phyloP scores from a whole-genome alignment of 31 red algal genomes.

The Endocladia muricata region DNA sequence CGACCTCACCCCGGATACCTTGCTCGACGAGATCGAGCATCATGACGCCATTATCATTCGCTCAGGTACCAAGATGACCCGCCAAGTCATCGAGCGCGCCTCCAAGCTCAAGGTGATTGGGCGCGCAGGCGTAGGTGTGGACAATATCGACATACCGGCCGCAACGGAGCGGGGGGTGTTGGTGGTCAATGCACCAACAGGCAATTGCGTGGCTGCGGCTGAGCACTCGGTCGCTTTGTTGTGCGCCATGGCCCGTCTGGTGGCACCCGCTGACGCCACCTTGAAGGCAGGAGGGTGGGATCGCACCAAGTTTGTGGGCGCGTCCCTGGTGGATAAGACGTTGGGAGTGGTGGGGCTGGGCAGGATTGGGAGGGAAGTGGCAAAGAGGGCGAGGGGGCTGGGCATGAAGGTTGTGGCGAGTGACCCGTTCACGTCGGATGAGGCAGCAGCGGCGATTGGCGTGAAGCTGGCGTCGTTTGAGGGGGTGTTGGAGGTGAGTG shows the following conservation, averaged over 20 bases:
- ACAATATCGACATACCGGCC: slow-evolving; percentile 95
- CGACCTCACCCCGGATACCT: slow-evolving; percentile 81
- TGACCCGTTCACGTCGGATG: slow-evolving; percentile 91
- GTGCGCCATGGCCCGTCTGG: slow-evolving; percentile 48
- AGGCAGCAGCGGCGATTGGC: slow-evolving; percentile 76
- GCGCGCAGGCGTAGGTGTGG: slow-evolving; percentile 98
- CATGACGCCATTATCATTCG: slow-evolving; percentile 98
- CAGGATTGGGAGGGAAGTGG: slow-evolving; percentile 94
- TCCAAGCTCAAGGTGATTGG: slow-evolving; percentile 92
- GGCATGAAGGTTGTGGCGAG: slow-evolving; percentile 95
- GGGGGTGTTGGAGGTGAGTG: slow-evolving; percentile 39
- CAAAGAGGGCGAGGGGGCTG: slow-evolving; percentile 72
- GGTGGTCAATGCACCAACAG: slow-evolving; percentile 98
- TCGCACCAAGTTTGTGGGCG: slow-evolving; percentile 79
- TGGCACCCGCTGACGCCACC: slow-evolving; percentile 78
- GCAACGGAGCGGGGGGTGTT: slow-evolving; percentile 93
- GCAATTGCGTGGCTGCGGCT: slow-evolving; percentile 95
- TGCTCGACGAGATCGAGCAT: slow-evolving; percentile 61
- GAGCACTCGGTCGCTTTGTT: slow-evolving; percentile 94
- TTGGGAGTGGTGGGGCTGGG: slow-evolving; percentile 90
- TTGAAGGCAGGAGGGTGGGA: slow-evolving; percentile 85
- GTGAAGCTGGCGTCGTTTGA: slow-evolving; percentile 69
- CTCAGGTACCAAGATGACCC: slow-evolving; percentile 89
- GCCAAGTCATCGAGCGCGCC: slow-evolving; percentile 74
- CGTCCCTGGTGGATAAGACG: slow-evolving; percentile 88